Conservation (phyloP, 2,329 filamentous ascomycete species). For the Botrytis paeoniae region DNA sequence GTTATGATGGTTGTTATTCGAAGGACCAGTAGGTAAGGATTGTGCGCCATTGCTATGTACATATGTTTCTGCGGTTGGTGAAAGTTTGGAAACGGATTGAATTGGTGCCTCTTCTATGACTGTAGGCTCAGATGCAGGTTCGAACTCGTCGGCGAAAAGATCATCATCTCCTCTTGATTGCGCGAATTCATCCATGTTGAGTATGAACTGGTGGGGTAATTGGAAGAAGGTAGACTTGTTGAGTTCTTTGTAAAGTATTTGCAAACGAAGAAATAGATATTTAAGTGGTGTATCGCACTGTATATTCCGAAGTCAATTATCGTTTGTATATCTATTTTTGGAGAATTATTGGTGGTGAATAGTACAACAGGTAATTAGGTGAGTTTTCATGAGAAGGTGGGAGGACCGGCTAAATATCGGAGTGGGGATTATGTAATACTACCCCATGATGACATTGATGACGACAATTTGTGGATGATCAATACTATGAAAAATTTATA, state of each 20-base stretch:
- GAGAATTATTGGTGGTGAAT: neutral
- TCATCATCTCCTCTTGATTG: conserved; percentile 38
- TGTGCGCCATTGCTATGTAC: conserved; percentile 3
- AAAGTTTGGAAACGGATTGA: neutral
- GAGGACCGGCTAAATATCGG: neutral
- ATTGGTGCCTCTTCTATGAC: conserved; percentile 24
- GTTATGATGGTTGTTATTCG: conserved; percentile 4
- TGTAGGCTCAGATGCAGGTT: conserved; percentile 30
- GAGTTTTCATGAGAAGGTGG: conserved; percentile 11
- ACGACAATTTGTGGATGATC: neutral
- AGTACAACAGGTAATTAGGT: neutral
- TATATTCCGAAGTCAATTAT: neutral
- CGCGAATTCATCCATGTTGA: conserved; percentile 37
- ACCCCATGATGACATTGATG: neutral
- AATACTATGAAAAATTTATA: neutral
- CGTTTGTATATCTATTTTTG: neutral
- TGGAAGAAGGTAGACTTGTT: neutral
- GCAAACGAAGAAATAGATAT: neutral
- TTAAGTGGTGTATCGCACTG: too few species aligned
- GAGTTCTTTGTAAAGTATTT: neutral
- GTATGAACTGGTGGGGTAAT: conserved; percentile 4
- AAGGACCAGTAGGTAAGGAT: neutral
- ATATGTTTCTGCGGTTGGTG: conserved; percentile 5
- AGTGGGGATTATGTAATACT: neutral
- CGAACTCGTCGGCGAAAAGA: conserved; percentile 39